Conservation (phyloP, 805 yeast genomes). For the Scheffersomyces stipitis region DNA sequence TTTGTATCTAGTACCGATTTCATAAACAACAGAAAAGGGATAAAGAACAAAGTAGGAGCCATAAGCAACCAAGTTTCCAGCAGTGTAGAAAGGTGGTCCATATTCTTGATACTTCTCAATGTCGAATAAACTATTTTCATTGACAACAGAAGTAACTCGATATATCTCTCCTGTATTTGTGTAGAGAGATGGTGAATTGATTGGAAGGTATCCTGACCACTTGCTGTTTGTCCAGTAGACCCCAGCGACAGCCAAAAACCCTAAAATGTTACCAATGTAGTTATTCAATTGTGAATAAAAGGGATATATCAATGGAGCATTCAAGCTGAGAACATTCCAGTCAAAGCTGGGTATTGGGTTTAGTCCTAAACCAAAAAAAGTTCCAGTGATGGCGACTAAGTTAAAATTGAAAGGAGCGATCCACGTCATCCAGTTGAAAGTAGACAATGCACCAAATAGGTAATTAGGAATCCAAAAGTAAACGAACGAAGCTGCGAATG, state of each 20-base stretch:
- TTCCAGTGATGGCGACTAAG: slow-evolving; percentile 50
- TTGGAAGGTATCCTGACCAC: slow-evolving; percentile 18
- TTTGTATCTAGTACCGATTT: slow-evolving; percentile 5
- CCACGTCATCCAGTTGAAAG: slow-evolving; percentile 61
- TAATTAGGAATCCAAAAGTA: slow-evolving; percentile 49
- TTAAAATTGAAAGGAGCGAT: slow-evolving; percentile 50
- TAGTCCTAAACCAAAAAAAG: slow-evolving; percentile 46
- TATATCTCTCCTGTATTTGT: slow-evolving; percentile 19
- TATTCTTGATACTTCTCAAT: slow-evolving; percentile 9
- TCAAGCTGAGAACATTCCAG: slow-evolving; percentile 19
- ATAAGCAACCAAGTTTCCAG: slow-evolving; percentile 15
- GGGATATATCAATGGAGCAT: slow-evolving; percentile 42
- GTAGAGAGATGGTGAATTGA: slow-evolving; percentile 17
- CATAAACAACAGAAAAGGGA: slow-evolving; percentile 20
- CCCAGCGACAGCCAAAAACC: slow-evolving; percentile 14
- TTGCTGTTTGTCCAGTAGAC: slow-evolving; percentile 18
- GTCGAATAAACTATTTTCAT: slow-evolving; percentile 12
- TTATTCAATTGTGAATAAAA: slow-evolving; percentile 28
- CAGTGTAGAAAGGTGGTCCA: slow-evolving; percentile 19
- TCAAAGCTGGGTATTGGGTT: slow-evolving; percentile 47
- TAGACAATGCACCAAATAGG: slow-evolving; percentile 40
- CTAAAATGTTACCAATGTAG: slow-evolving; percentile 13
- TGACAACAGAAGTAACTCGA: slow-evolving; percentile 11
- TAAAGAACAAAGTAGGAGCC: slow-evolving; percentile 18
- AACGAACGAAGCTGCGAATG: slow-evolving; percentile 28